Percentiles rank a stretch among this genome's conserved stretches.
Conservation (phyloP, 495 filamentous ascomycete species). For the Aspergillus sparsus region DNA sequence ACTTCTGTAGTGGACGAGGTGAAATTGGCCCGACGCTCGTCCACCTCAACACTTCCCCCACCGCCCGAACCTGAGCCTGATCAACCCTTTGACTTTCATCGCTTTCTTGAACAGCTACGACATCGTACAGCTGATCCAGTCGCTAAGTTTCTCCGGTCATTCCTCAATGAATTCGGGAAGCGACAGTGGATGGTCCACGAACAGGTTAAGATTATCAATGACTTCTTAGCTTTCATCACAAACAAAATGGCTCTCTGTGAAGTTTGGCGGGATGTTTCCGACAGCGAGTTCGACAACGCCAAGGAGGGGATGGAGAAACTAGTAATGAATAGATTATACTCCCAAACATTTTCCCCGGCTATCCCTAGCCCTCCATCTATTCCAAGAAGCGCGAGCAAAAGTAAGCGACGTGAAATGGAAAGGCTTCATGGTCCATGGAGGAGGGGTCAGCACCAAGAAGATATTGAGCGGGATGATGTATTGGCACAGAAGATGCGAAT, state of each 20-base stretch:
- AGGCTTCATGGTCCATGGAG: conserved; percentile 76
- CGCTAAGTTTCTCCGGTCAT: conserved; percentile 91
- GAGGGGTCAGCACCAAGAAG: conserved; percentile 94
- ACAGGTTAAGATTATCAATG: conserved; percentile 96
- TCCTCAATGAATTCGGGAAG: conserved; percentile 92
- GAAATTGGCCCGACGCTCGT: conserved; percentile 49
- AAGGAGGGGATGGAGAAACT: conserved; percentile 99
- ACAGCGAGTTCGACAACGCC: conserved; percentile 97
- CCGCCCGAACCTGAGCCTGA: conserved; percentile 87
- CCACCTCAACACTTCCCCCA: conserved; percentile 57
- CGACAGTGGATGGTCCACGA: conserved; percentile 99
- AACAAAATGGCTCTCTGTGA: conserved; percentile 99
- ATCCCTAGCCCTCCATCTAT: conserved; percentile 81
- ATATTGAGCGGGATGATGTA: conserved; percentile 94
- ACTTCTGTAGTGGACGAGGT: conserved; percentile 39
- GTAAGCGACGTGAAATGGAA: conserved; percentile 67
- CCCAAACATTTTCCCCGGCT: conserved; percentile 92
- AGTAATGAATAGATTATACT: conserved; percentile 97
- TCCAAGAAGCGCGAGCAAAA: conserved; percentile 60
- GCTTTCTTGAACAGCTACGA: conserved; percentile 91
- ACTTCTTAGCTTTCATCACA: conserved; percentile 96
- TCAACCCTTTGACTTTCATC: conserved; percentile 95
- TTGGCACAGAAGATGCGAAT: conserved; percentile 94
- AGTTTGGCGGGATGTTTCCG: conserved; percentile 93
- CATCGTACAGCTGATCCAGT: conserved; percentile 96